Conservation (phyloP, 331 rosid genomes). For the Ulmus americana region DNA sequence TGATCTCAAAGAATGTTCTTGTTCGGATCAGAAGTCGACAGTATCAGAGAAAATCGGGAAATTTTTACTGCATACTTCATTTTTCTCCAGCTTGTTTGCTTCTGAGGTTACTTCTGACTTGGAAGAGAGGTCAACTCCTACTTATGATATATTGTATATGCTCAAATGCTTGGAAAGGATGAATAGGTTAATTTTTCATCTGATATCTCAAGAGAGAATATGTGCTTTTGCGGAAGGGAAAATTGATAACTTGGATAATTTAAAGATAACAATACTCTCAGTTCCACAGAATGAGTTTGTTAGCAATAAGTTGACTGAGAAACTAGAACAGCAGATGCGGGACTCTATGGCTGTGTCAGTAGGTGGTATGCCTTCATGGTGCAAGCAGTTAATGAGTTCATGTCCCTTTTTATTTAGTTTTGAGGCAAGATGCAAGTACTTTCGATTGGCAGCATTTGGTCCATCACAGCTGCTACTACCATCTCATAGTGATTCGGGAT, state of each 20-base stretch:
- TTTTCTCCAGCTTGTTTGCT: slow-evolving; percentile 54
- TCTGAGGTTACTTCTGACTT: slow-evolving; percentile 68
- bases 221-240: slow-evolving; percentile 80
- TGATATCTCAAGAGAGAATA: slow-evolving; percentile 71
- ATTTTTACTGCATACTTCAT: slow-evolving; percentile 44
- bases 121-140: slow-evolving; percentile 58
- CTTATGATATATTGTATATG: slow-evolving; percentile 56
- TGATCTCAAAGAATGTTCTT: slow-evolving; percentile 28
- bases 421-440: slow-evolving; percentile 89
- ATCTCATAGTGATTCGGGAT: slow-evolving; percentile 44
- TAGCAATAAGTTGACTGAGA: slow-evolving; percentile 80
- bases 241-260: slow-evolving; percentile 52
- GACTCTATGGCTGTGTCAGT: slow-evolving; percentile 60
- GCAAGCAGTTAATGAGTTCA: slow-evolving; percentile 62
- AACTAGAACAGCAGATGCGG: slow-evolving; percentile 92
- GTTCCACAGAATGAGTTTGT: slow-evolving; percentile 76
- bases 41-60: slow-evolving; percentile 33
- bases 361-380: slow-evolving; percentile 91
- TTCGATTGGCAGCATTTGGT: slow-evolving; percentile 71
- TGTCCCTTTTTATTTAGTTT: slow-evolving; percentile 83
- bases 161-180: slow-evolving; percentile 78
- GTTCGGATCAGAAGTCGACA: slow-evolving; percentile 27
- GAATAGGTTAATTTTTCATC: slow-evolving; percentile 58
- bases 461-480: slow-evolving; percentile 38
- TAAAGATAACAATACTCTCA: slow-evolving; percentile 46